Base-by-base conservation (phyloP, 352 stramenopile species). In the Pythium aquatile region DNA sequence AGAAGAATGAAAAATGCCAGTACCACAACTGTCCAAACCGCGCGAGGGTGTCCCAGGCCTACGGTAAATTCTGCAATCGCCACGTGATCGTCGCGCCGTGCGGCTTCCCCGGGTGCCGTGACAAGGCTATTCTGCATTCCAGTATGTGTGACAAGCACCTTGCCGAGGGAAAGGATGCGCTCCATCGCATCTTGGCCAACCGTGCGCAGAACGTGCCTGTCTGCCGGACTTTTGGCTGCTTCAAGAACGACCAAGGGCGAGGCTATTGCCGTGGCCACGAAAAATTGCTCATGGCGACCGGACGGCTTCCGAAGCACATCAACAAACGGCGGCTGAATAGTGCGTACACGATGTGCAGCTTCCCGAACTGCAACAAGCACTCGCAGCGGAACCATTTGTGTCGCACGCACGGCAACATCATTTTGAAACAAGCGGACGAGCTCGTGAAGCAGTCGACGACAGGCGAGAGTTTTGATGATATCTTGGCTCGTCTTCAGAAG, bases 281-380 rank as follows among this genome's bases (percentile, higher is more conserved):
- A 56, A 95, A 95, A 61, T 70, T 95, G 39, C 61, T 95, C 53
- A 95, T 95, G 86, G 84, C 84, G 20, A 95, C 81, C 20, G 84
- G 84, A 13, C 73, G 79, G 6, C 65, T 95, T 16, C 79, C 84
- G 6, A 79, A 84, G 55, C 78, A 89, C 54, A 82, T 92, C 62
- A 95, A 87, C 70, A 91, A 91, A 57, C 86, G 86, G n/a, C 83
- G 86, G 11, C 75, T 93, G 30, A 95, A 95, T 55, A 93, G 85
- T 67, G 84, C 86, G 37, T 95, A 95, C 75, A 95, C 84, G 20
- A 95, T 95, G 86, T 95, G 86, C 72, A 91, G 82, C 62, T 95
- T 91, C 68, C 86, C 86, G 0, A 78, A 78, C 29, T 95, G 86
- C 56, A 80, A 68, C 63, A 95, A 91, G 63, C 86, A 95, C 73